Conservation (phyloP, 306 rosid genomes). For the Abrus precatorius region DNA sequence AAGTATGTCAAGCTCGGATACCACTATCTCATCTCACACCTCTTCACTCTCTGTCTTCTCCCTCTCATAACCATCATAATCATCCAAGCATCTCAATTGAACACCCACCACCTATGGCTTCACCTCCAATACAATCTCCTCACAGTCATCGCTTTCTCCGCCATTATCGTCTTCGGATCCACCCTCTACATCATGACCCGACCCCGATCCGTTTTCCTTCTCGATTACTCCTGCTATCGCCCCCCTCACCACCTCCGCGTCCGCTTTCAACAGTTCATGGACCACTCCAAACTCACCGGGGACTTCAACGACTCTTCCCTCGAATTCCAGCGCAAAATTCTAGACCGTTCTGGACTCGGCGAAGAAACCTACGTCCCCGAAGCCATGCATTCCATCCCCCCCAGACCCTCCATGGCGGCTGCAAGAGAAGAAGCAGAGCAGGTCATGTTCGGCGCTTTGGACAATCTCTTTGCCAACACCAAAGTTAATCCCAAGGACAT, state of each 20-base stretch:
- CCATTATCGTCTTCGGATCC: conserved; percentile 49
- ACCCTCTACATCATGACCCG: conserved; percentile 61
- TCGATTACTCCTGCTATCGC: conserved; percentile 62
- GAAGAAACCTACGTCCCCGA: conserved; percentile 65
- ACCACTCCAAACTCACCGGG: conserved; percentile 63
- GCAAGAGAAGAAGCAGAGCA: conserved; percentile 69
- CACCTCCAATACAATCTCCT: conserved; percentile 60
- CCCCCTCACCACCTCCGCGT: conserved; percentile 52
- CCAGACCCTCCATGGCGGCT: conserved; percentile 56
- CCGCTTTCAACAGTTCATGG: conserved; percentile 47
- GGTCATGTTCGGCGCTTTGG: conserved; percentile 68
- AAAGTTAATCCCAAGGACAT: conserved; percentile 55
- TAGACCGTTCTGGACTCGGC: conserved; percentile 65
- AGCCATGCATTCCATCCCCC: conserved; percentile 63
- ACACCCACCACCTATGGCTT: conserved; percentile 54
- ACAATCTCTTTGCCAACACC: conserved; percentile 54
- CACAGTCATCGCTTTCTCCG: conserved; percentile 46
- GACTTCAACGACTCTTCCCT: conserved; percentile 62
- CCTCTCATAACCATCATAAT: conserved; percentile 54
- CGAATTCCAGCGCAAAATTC: conserved; percentile 64
- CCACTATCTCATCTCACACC: conserved; percentile 63
- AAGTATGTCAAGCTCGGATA: conserved; percentile 68
- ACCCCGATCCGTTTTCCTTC: conserved; percentile 64
- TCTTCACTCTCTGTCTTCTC: conserved; percentile 52
- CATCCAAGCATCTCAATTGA: conserved; percentile 53